Base-by-base conservation (phyloP, 371 early-diverging fungal genomes). In the Apophysomyces elegans region DNA sequence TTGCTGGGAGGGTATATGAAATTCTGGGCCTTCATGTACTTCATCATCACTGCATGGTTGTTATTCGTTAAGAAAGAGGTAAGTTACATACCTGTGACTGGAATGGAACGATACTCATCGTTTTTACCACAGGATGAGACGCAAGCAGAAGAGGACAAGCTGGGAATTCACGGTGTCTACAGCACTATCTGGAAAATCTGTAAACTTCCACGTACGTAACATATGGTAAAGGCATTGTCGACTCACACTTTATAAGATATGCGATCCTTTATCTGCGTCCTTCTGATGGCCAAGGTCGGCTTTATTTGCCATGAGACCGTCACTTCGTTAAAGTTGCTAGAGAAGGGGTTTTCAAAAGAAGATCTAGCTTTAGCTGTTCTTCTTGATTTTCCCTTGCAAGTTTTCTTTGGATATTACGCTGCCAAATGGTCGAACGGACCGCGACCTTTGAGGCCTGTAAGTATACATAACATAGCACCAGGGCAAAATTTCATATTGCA, bases 401-500 rank as follows among this genome's bases (percentile, higher is more conserved):
- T 99, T 59, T 79, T 96, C 64, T 95, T 98, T 80, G 99, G 99
- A 4, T 97, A 96, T 74, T 95, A 94, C 76, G 97, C 96, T 0
- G 99, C 97, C 18, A 90, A 92, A 67, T 97, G 97, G 98, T 95
- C 94, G 37, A 88, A 82, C 64, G 97, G 97, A 0, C 71, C 78
- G 12, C 81, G 91, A 37, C 97, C 97, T 2, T 75, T 97, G 67
- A 87, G 84, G 47, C 97, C 98, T 32, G 94, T 93, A 86, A 74
- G 86, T 78, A 6, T 12, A n/a, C 3, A 0, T 26, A 37, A 36
- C 21, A 39, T 50, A 7, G 37, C 18, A 37, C 18, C 11, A n/a
- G 18, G 5, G 8, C 13, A 8, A 38, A 18, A 37, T 47, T 38
- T 26, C 32, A 26, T 26, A 26, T 26, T 2, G 32, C 32, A n/a